Base-by-base conservation (phyloP, 2,329 filamentous ascomycete genomes). In the Paracamarosporium sp. region DNA sequence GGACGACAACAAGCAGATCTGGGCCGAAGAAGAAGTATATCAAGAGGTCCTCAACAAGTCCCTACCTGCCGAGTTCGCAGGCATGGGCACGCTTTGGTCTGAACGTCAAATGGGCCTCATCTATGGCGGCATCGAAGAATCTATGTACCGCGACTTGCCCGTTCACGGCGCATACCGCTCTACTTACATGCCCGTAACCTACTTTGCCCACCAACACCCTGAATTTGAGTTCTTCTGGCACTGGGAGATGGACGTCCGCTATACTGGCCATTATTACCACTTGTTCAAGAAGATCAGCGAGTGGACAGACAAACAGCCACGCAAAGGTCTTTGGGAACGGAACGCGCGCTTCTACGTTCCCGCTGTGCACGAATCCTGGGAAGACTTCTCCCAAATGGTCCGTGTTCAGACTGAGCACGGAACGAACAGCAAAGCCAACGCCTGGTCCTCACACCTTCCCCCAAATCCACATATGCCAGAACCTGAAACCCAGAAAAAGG, bases 201-300 rank as follows among this genome's bases (percentile, higher is more conserved):
- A 94, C 76, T 98, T 98, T 74, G 91, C 93, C 5, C 88, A 93
- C 70, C 85, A 87, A 68, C 93, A 97, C 76, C 90, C 91, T 1
- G 93, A 96, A 74, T 97, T 93, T 71, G 92, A 96, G 46, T 91
- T 88, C 78, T 92, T 93, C 76, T 97, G 93, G 93, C 91, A 96
- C 65, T 96, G 93, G 91, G 93, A 97, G 76, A 94, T 96, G 89
- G 93, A 97, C 69, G 87, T 93, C 43, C 88, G 92, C 28, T 96
- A 96, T 75, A 95, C 90, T 0, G 92, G 93, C 33, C 92, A 97
- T 77, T 94, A 91, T 80, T 93, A 93, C 76, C 89, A 93, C 69
- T 83, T 94, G 13, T 88, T 94, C 62, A 82, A 89, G 60, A 85
- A 87, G 41, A 81, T 92, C 12, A 83, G 83, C 13, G 79, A 82